phyloP scores from a whole-genome alignment of 2,329 filamentous ascomycete genomes.

The Claviceps citrina region DNA sequence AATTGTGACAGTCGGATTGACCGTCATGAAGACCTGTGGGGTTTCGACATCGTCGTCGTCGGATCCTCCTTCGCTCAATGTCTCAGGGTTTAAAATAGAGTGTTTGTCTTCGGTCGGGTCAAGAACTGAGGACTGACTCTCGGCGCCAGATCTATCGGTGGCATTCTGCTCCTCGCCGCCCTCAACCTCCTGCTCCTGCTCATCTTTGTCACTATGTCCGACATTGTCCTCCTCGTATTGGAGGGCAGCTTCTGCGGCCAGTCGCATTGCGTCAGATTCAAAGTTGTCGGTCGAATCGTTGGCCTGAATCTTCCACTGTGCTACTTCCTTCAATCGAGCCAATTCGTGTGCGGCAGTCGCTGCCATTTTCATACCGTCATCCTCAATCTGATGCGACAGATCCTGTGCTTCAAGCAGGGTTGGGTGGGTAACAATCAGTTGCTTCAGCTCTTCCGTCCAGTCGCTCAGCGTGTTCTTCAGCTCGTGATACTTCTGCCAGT shows the following conservation, averaged over 20 bases:
- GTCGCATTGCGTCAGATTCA: conserved; percentile 47
- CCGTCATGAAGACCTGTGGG: not conserved
- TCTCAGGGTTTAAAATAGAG: not conserved
- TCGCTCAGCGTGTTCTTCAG: conserved; percentile 68
- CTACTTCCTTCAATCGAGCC: conserved; percentile 64
- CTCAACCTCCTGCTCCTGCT: not conserved
- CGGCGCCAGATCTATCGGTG: conserved; percentile 4
- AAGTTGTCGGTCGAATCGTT: conserved; percentile 67
- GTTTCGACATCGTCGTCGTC: not conserved
- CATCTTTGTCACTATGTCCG: not conserved
- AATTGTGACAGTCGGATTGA: not conserved
- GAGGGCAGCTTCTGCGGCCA: conserved; percentile 34
- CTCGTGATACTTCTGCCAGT: conserved; percentile 90
- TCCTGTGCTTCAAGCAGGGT: conserved; percentile 53
- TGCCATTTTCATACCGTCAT: conserved; percentile 65
- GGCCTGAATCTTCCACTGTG: conserved; percentile 66
- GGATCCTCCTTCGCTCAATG: not conserved
- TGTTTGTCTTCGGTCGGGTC: not conserved
- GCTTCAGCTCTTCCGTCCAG: conserved; percentile 71
- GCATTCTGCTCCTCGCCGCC: not conserved
- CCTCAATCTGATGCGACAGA: conserved; percentile 54
- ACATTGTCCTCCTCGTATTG: conserved; percentile 11
- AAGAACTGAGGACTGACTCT: not conserved
- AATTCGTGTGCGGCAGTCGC: conserved; percentile 69
- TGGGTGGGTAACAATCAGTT: conserved; percentile 58